Percentiles rank a stretch among this genome's conserved stretches.
Conservation (phyloP, 2,329 filamentous ascomycete genomes). For the Scedosporium minutisporum region DNA sequence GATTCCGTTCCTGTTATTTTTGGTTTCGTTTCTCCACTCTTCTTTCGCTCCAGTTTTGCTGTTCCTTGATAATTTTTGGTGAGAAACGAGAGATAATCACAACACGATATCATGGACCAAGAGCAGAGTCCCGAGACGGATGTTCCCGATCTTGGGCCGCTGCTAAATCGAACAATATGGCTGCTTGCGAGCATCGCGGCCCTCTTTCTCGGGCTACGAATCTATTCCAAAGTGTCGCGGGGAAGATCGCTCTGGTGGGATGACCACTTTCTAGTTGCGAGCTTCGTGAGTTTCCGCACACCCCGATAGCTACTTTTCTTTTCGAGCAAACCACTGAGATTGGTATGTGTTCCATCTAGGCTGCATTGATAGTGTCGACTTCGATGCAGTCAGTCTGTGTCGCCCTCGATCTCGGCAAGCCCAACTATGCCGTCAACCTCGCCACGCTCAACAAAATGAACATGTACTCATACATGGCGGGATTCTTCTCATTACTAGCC, state of each 20-base stretch:
- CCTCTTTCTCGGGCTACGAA: constrained; percentile 11
- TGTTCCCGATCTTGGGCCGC: not conserved
- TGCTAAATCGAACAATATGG: not conserved
- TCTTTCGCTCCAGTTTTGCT: not conserved
- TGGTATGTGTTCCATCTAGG: constrained; percentile 1
- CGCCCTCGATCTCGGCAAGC: not conserved
- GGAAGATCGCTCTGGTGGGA: constrained; percentile 12
- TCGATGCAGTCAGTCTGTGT: not conserved
- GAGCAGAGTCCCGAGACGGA: not conserved
- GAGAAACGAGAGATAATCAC: not conserved
- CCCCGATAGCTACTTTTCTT: not conserved
- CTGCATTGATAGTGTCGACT: constrained; percentile 9
- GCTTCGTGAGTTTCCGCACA: constrained; percentile 11
- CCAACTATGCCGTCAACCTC: not conserved
- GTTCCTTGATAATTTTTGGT: not conserved
- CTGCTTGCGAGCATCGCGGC: constrained; percentile 4
- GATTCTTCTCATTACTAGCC: constrained; percentile 5
- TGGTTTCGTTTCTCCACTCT: not conserved
- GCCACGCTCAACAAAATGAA: not conserved
- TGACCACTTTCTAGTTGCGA: constrained; percentile 12
- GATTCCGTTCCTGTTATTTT: not conserved
- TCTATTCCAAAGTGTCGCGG: constrained; percentile 14
- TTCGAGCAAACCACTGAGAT: not conserved
- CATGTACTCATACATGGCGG: constrained; percentile 4
- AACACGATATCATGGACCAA: not conserved